Evolutionary conservation across 2,329 filamentous ascomycete species (phyloP).

Genomic region (Lasiodiplodia hormozganensis): DNA sequence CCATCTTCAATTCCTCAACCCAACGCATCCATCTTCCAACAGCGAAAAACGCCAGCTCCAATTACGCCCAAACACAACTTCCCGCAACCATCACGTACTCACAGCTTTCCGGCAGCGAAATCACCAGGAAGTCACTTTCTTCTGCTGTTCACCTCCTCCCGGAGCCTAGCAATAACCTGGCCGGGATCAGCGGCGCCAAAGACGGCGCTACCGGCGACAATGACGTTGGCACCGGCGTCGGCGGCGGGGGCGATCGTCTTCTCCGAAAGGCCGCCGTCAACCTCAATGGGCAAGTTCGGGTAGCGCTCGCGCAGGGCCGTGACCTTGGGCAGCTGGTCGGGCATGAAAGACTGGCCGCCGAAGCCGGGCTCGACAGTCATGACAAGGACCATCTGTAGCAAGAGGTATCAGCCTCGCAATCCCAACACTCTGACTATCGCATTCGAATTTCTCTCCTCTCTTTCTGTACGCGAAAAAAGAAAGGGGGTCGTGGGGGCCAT

Average conservation of each 20-base stretch:
- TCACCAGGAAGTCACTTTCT: constrained; percentile 33
- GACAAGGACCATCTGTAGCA: constrained; percentile 86
- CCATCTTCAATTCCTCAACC: too few relatives aligned
- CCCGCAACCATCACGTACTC: too few relatives aligned
- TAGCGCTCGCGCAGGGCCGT: constrained; percentile 81
- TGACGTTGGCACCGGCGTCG: constrained; percentile 95
- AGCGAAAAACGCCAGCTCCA: too few relatives aligned
- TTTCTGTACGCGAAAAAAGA: not conserved
- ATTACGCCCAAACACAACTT: too few relatives aligned
- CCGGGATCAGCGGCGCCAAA: constrained; percentile 88
- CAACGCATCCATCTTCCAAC: too few relatives aligned
- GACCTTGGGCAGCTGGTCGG: constrained; percentile 93
- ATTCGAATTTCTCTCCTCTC: not conserved
- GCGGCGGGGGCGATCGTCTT: constrained; percentile 93
- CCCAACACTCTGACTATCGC: too few relatives aligned
- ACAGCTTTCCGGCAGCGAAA: too few relatives aligned
- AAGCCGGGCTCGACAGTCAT: constrained; percentile 99
- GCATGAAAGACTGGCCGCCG: constrained; percentile 98
- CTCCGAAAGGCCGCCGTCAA: constrained; percentile 89
- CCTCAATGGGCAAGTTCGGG: constrained; percentile 93
- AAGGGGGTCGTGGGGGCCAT: too few relatives aligned
- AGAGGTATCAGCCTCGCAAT: too few relatives aligned
- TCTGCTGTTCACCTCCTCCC: constrained; percentile 76
- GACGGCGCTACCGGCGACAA: constrained; percentile 94
- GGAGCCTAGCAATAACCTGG: constrained; percentile 82